Conservation (phyloP, 768 basidiomycete species). For the Inosperma sp. region DNA sequence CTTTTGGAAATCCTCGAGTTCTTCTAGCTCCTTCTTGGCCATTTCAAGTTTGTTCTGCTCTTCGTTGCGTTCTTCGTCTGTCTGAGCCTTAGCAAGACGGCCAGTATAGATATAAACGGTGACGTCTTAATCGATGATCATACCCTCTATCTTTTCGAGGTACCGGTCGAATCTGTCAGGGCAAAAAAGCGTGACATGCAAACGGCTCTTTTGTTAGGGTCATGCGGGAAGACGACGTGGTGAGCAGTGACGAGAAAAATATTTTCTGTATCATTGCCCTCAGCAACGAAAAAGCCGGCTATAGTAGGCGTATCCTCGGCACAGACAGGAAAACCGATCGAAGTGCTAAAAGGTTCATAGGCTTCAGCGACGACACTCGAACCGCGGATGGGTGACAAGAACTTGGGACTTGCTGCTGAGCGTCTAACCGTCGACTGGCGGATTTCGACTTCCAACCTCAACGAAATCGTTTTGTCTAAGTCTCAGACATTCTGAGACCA, state of each 20-base stretch:
- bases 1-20: slow-evolving; percentile 13
- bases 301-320: slow-evolving; percentile 15
- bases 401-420: background rate
- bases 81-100: slow-evolving; percentile 6
- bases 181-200: slow-evolving; percentile 24
- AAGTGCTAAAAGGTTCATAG: slow-evolving; percentile 26
- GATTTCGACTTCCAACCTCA: slow-evolving; percentile 32
- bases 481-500: slow-evolving; percentile 15
- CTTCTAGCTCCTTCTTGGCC: slow-evolving; percentile 9
- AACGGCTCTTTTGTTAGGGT: slow-evolving; percentile 17
- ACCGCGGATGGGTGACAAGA: background rate
- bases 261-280: slow-evolving; percentile 14
- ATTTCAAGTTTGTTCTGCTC: slow-evolving; percentile 1
- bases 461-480: slow-evolving; percentile 20
- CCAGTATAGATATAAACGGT: slow-evolving; percentile 1
- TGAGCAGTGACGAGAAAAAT: slow-evolving; percentile 24
- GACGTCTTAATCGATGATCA: slow-evolving; percentile 11
- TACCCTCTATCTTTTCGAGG: slow-evolving; percentile 15
- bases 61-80: background rate
- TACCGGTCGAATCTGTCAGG: slow-evolving; percentile 15
- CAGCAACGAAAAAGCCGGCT: slow-evolving; percentile 30
- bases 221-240: slow-evolving; percentile 21
- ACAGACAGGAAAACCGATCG: slow-evolving; percentile 30
- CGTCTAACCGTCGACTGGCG: slow-evolving; percentile 23
- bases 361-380: slow-evolving; percentile 15